Base-by-base conservation (phyloP, 2,329 filamentous ascomycete species). In the Colletotrichum sp. region DNA sequence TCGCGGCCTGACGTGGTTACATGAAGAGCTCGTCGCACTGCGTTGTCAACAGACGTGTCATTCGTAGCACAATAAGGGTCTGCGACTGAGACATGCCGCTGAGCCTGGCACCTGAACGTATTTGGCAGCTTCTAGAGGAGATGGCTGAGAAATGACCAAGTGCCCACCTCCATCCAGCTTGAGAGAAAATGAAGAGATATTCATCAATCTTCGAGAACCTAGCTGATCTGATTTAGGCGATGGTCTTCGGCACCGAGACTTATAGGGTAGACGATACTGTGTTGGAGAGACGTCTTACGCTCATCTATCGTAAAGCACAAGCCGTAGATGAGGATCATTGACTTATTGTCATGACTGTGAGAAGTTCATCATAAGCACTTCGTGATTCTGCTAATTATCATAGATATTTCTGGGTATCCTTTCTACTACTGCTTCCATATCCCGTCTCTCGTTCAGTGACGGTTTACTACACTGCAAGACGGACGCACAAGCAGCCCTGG, bases 361-460 rank as follows among this genome's bases (percentile, higher is more conserved):
- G 4, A n/a, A 43, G 5, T 43, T 10, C 0, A n/a, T n/a, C 39
- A 2, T 43, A 6, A 43, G 1, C 2, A 12, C 9, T 43, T 43
- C 39, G 18, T 0, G 18, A 12, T 43, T 43, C 39, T 10, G 18
- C 39, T 43, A 2, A 6, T n/a, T n/a, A n/a, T 43, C 1, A 43
- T 2, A 43, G 0, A 43, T 9, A n/a, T n/a, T 6, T 1, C 2
- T 9, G 16, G 36, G 8, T 43, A 6, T 5, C 2, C 8, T 6
- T n/a, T n/a, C 16, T 9, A n/a, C 9, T n/a, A 43, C 39, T 43
- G 8, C 39, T 43, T 3, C 8, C 39, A 43, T 43, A n/a, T 3
- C 18, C 18, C 18, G 16, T 43, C 5, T 43, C 18, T 43, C 39
- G 16, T 43, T 2, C 5, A n/a, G 18, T 3, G 39, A 43, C 8